phyloP scores from a whole-genome alignment of 176 grass and related monocot genomes.

The Chloris gayana region DNA sequence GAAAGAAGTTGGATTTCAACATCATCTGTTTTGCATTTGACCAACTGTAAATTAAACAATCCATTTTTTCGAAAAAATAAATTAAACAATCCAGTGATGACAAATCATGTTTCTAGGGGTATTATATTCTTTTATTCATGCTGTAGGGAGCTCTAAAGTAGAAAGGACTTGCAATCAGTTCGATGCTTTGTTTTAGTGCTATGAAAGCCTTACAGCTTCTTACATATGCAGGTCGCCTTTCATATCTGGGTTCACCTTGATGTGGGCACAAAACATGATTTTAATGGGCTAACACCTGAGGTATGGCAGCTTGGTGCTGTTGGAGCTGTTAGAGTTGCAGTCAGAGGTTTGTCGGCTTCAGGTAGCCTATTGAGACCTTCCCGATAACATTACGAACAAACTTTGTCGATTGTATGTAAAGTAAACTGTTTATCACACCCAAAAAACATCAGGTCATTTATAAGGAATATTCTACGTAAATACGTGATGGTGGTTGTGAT shows the following conservation, averaged over 20 bases:
- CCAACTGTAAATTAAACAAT: constrained; percentile 13
- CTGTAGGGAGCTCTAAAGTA: background rate
- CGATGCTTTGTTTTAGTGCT: background rate
- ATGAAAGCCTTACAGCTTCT: background rate
- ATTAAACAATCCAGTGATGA: background rate
- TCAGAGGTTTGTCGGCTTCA: constrained; percentile 70
- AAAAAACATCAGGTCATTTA: constrained; percentile 5
- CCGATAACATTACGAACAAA: constrained; percentile 24
- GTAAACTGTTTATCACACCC: constrained; percentile 19
- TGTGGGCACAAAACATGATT: constrained; percentile 53
- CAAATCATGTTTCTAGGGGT: background rate
- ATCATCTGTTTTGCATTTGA: constrained; percentile 21
- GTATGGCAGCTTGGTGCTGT: constrained; percentile 87
- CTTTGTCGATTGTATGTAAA: constrained; percentile 46
- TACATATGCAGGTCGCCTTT: constrained; percentile 62
- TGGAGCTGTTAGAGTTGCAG: constrained; percentile 78
- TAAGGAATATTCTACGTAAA: constrained; percentile 23
- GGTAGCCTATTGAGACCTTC: constrained; percentile 62
- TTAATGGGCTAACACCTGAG: constrained; percentile 56
- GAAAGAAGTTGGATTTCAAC: background rate
- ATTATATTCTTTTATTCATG: background rate
- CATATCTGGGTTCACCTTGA: constrained; percentile 81
- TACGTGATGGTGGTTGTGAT: constrained; percentile 4
- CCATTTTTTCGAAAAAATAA: too few species aligned
- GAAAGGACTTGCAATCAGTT: background rate